phyloP scores from a whole-genome alignment of 192 early-diverging fungal genomes.

The Podila horticola region DNA sequence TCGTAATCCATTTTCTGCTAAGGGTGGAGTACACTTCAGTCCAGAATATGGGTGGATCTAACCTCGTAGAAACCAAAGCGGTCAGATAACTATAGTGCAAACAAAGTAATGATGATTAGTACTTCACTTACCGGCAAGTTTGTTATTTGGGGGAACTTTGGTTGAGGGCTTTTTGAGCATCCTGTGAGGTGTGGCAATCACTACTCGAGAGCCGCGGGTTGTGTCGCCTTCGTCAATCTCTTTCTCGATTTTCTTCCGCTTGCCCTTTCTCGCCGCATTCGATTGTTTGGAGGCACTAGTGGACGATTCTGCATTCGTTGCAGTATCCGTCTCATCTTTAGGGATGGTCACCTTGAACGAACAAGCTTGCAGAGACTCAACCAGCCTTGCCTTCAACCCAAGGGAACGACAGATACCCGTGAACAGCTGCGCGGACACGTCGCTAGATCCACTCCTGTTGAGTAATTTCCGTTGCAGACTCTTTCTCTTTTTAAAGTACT shows the following conservation, averaged over 20 bases:
- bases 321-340: slow-evolving; percentile 34
- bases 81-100: not conserved
- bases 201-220: slow-evolving; percentile 36
- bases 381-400: slow-evolving; percentile 65
- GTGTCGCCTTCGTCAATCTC: slow-evolving; percentile 42
- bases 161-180: slow-evolving; percentile 7
- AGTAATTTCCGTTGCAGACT: slow-evolving; percentile 26
- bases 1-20: slow-evolving; percentile 67
- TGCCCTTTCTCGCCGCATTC: slow-evolving; percentile 5
- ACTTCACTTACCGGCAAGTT: slow-evolving; percentile 20
- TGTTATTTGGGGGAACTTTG: slow-evolving; percentile 20
- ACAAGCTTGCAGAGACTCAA: slow-evolving; percentile 73
- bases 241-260: slow-evolving; percentile 31
- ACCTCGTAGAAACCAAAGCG: not conserved
- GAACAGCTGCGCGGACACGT: slow-evolving; percentile 53
- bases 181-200: slow-evolving; percentile 22
- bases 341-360: slow-evolving; percentile 63
- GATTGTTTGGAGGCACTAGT: not conserved
- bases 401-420: slow-evolving; percentile 60
- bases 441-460: slow-evolving; percentile 51
- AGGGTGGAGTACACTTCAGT: slow-evolving; percentile 66
- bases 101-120: not conserved
- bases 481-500: slow-evolving; percentile 33
- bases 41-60: slow-evolving; percentile 71
- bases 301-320: slow-evolving; percentile 4